phyloP scores from a whole-genome alignment of 306 rosid genomes.

The Ormosia semicastrata region DNA sequence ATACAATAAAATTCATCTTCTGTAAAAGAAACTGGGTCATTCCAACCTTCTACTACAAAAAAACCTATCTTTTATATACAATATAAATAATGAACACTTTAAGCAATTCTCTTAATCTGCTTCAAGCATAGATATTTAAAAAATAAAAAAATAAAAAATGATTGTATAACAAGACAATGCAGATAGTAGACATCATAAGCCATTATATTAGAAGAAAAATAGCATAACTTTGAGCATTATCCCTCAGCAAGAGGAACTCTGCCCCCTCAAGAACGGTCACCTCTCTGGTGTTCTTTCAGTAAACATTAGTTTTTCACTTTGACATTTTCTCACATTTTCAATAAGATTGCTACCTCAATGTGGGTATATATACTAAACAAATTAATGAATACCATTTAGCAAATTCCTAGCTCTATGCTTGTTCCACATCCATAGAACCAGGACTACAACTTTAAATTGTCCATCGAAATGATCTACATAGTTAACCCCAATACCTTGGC shows the following conservation, averaged over 20 bases:
- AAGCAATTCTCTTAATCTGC: too few relatives aligned
- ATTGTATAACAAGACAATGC: too few relatives aligned
- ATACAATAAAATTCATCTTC: too few relatives aligned
- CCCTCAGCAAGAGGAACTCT: conserved; percentile 23
- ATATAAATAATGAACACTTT: too few relatives aligned
- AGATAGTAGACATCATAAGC: too few relatives aligned
- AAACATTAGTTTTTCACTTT: conserved; percentile 4
- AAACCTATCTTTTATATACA: too few relatives aligned
- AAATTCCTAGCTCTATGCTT: conserved; percentile 41
- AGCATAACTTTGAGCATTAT: conserved; percentile 1
- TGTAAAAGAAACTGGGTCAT: too few relatives aligned
- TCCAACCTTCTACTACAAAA: too few relatives aligned
- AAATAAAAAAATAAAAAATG: too few relatives aligned
- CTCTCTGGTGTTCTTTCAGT: conserved; percentile 11
- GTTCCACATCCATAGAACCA: conserved; percentile 65
- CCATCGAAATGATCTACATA: conserved; percentile 92
- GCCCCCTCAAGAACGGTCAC: conserved; percentile 25
- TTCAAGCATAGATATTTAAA: too few relatives aligned
- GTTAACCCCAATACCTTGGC: conserved; percentile 86
- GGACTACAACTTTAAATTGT: conserved; percentile 81
- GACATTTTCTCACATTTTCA: background rate
- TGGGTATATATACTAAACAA: background rate
- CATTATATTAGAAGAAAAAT: too few relatives aligned
- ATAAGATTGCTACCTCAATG: conserved; percentile 1
- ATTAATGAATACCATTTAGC: background rate